phyloP scores from a whole-genome alignment of 768 basidiomycete species.

The Scleroderma bovista region DNA sequence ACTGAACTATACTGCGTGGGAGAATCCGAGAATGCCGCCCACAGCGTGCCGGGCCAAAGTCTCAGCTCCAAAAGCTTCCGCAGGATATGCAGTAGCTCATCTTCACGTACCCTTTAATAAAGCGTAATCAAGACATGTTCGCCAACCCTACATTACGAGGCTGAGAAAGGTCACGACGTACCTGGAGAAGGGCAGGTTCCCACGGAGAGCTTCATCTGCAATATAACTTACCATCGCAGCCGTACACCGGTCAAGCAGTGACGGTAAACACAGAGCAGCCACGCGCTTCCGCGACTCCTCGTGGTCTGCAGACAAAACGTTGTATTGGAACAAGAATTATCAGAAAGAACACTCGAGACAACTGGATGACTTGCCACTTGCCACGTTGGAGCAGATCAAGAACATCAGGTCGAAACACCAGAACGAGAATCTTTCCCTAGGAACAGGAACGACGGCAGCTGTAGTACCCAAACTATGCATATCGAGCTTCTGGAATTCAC shows the following conservation, averaged over 20 bases:
- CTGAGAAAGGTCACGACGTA: slow-evolving; percentile 18
- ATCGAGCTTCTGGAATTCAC: slow-evolving; percentile 33
- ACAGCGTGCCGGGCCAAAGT: slow-evolving; percentile 73
- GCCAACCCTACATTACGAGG: too few relatives aligned
- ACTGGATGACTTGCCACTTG: slow-evolving; percentile 41
- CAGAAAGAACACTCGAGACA: background rate
- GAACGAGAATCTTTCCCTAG: slow-evolving; percentile 83
- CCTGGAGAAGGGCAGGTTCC: slow-evolving; percentile 85
- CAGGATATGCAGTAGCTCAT: slow-evolving; percentile 82
- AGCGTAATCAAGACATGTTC: background rate
- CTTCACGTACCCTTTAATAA: slow-evolving; percentile 65
- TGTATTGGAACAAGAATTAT: background rate
- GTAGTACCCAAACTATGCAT: slow-evolving; percentile 53
- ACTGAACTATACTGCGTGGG: slow-evolving; percentile 49
- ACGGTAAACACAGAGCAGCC: slow-evolving; percentile 66
- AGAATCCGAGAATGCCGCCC: slow-evolving; percentile 67
- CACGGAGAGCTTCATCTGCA: slow-evolving; percentile 82
- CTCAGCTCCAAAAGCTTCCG: slow-evolving; percentile 66
- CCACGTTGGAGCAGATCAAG: slow-evolving; percentile 64
- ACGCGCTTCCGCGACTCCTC: slow-evolving; percentile 58
- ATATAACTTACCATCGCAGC: slow-evolving; percentile 65
- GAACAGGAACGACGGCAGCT: slow-evolving; percentile 46
- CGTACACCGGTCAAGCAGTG: slow-evolving; percentile 73
- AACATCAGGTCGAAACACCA: slow-evolving; percentile 92
- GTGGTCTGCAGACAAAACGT: slow-evolving; percentile 42